A percentile compares a stretch with the other conserved stretches of the same genome.
phyloP scores from a whole-genome alignment of 495 filamentous ascomycete genomes.

The Recurvomyces mirabilis region DNA sequence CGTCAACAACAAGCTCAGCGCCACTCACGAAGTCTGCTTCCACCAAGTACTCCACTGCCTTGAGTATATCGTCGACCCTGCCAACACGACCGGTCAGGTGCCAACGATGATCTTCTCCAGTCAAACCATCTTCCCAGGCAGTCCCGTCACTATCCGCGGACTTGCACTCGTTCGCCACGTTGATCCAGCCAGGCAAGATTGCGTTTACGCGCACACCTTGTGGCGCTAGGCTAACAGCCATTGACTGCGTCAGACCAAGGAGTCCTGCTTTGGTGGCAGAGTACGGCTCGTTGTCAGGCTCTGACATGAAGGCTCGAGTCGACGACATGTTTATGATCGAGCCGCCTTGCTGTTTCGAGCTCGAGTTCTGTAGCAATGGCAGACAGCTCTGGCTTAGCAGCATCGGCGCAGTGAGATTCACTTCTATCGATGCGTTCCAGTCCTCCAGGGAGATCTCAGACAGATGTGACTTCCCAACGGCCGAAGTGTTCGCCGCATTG shows the following conservation, averaged over 20 bases:
- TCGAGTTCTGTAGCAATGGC: slow-evolving; percentile 8
- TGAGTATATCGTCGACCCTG: slow-evolving; percentile 23
- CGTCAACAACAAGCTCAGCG: slow-evolving; percentile 24
- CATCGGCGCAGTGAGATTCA: slow-evolving; percentile 20
- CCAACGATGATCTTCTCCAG: slow-evolving; percentile 22
- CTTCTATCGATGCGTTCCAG: slow-evolving; percentile 18
- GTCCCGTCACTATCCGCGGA: slow-evolving; percentile 19
- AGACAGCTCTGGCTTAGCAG: slow-evolving; percentile 18
- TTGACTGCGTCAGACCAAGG: slow-evolving; percentile 24
- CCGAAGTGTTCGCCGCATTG: slow-evolving; percentile 19
- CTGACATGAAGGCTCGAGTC: slow-evolving; percentile 25
- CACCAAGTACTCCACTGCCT: slow-evolving; percentile 26
- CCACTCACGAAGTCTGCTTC: slow-evolving; percentile 23
- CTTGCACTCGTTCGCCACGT: slow-evolving; percentile 24
- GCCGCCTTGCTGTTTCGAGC: slow-evolving; percentile 1
- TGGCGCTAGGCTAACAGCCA: slow-evolving; percentile 21
- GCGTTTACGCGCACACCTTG: slow-evolving; percentile 24
- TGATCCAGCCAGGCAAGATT: slow-evolving; percentile 27
- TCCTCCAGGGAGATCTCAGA: slow-evolving; percentile 13
- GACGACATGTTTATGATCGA: slow-evolving; percentile 28
- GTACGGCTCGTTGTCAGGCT: slow-evolving; percentile 24
- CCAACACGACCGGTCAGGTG: slow-evolving; percentile 25
- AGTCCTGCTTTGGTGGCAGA: slow-evolving; percentile 23
- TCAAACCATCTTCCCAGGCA: slow-evolving; percentile 23
- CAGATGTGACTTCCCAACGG: slow-evolving; percentile 9